Percentiles rank a stretch among this genome's conserved stretches.
These are phyloP conservation scores for Barbarea vulgaris DNA, from an alignment of 345 rosid species.

Conservation along the genomic window DNA sequence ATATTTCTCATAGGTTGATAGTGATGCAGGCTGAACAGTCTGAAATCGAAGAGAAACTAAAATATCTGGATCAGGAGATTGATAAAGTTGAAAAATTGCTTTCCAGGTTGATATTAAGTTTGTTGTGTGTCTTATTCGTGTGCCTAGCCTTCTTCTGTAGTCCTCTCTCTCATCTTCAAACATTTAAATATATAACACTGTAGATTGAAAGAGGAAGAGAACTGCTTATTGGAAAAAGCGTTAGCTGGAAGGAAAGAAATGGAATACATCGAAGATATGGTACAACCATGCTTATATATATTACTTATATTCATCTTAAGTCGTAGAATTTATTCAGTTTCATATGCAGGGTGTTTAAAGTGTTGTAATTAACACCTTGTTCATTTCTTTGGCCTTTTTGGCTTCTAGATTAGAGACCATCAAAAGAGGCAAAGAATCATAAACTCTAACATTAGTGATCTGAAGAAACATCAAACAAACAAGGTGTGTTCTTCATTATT, in stretches of 20 bases:
- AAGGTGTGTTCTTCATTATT: constrained; percentile 57
- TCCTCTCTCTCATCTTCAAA: constrained; percentile 10
- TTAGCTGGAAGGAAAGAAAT: constrained; percentile 51
- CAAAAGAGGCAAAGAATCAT: constrained; percentile 49
- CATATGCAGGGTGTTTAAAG: constrained; percentile 15
- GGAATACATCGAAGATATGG: constrained; percentile 61
- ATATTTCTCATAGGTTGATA: constrained; percentile 32
- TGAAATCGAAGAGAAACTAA: constrained; percentile 70
- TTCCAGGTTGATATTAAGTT: constrained; percentile 50
- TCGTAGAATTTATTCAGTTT: constrained; percentile 12
- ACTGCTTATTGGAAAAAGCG: constrained; percentile 47
- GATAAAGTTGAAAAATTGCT: constrained; percentile 54
- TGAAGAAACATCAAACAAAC: constrained; percentile 62
- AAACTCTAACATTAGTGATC: constrained; percentile 49
- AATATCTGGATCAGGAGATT: constrained; percentile 57
- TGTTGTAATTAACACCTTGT: constrained; percentile 8
- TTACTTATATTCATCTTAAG: constrained; percentile 9
- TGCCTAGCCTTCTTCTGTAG: constrained; percentile 8
- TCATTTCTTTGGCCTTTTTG: constrained; percentile 21
- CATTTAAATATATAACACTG: constrained; percentile 24
- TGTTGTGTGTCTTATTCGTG: not conserved
- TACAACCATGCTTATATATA: constrained; percentile 32
- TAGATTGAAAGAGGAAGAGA: constrained; percentile 81
- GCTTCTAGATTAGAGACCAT: constrained; percentile 56
- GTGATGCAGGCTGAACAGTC: constrained; percentile 76